phyloP scores from a whole-genome alignment of 768 basidiomycete genomes.

The Termitomyces sp. region DNA sequence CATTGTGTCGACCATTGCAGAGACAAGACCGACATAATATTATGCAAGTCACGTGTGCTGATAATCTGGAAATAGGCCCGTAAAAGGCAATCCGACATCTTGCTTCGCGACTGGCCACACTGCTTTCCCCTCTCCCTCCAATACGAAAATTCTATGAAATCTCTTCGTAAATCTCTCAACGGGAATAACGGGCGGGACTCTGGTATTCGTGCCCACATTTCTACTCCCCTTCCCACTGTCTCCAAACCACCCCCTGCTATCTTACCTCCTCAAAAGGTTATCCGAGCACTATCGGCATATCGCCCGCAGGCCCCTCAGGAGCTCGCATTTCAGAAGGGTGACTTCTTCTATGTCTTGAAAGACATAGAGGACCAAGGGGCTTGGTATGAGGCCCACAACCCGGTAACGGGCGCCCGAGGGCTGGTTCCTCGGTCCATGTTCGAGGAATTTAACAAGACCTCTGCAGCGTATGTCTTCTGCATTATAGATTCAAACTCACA shows the following conservation, averaged over 20 bases:
- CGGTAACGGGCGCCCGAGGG: conserved; percentile 85
- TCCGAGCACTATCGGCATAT: conserved; percentile 74
- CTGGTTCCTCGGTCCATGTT: conserved; percentile 86
- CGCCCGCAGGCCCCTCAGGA: conserved; percentile 76
- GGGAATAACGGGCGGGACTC: conserved; percentile 60
- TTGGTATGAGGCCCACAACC: conserved; percentile 97
- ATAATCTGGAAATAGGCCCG: conserved; percentile 20
- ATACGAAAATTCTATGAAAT: conserved; percentile 58
- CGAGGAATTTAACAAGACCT: conserved; percentile 83
- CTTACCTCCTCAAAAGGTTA: conserved; percentile 91
- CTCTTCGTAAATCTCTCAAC: conserved; percentile 79
- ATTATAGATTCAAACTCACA: conserved; percentile 1
- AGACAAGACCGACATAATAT: no score
- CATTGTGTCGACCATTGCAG: no score
- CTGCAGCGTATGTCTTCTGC: conserved; percentile 50
- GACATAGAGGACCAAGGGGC: conserved; percentile 56
- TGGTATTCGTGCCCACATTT: conserved; percentile 56
- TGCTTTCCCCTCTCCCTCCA: conserved; percentile 14
- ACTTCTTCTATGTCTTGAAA: conserved; percentile 94
- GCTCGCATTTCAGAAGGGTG: conserved; percentile 88
- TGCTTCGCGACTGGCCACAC: conserved; percentile 28
- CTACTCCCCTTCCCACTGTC: conserved; percentile 64
- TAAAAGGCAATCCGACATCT: conserved; percentile 17
- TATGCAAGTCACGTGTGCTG: conserved; percentile 19
- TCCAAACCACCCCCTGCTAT: conserved; percentile 71